Conservation (phyloP, 805 yeast genomes). For the Saccharomycopsis javanensis region DNA sequence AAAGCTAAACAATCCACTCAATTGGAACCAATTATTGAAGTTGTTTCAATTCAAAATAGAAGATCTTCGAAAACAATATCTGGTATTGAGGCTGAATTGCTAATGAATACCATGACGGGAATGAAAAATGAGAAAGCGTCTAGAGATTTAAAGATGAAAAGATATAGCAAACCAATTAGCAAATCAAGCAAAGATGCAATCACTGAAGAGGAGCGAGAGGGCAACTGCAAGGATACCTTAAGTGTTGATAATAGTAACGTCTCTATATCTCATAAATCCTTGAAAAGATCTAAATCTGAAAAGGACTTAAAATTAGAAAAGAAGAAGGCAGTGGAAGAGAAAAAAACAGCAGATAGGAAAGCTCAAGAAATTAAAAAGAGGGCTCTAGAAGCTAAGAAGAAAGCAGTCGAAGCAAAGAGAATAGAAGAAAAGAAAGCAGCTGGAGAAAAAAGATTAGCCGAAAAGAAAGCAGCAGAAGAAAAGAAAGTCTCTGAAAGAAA, state of each 20-base stretch:
- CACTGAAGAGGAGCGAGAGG: neutral
- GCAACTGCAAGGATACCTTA: neutral
- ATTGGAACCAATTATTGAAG: slow-evolving; percentile 17
- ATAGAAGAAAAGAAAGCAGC: neutral
- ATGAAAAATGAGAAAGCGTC: slow-evolving; percentile 8
- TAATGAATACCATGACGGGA: slow-evolving; percentile 9
- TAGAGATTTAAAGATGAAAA: slow-evolving; percentile 1
- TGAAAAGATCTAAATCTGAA: neutral
- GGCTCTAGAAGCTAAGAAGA: slow-evolving; percentile 6
- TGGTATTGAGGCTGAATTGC: slow-evolving; percentile 16
- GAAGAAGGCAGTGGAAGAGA: neutral
- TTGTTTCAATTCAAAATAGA: slow-evolving; percentile 12
- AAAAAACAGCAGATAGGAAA: neutral
- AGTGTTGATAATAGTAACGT: neutral
- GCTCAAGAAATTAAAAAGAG: neutral
- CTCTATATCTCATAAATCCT: neutral
- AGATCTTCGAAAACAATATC: slow-evolving; percentile 10
- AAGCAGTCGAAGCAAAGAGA: neutral
- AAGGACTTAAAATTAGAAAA: neutral
- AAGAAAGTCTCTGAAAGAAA: slow-evolving; percentile 2
- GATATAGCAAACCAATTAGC: neutral
- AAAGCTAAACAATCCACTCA: neutral
- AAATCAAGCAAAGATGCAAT: neutral
- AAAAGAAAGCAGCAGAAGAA: neutral
- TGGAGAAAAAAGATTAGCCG: neutral